phyloP scores from a whole-genome alignment of 805 yeast genomes.

The Lachancea kluyveri region DNA sequence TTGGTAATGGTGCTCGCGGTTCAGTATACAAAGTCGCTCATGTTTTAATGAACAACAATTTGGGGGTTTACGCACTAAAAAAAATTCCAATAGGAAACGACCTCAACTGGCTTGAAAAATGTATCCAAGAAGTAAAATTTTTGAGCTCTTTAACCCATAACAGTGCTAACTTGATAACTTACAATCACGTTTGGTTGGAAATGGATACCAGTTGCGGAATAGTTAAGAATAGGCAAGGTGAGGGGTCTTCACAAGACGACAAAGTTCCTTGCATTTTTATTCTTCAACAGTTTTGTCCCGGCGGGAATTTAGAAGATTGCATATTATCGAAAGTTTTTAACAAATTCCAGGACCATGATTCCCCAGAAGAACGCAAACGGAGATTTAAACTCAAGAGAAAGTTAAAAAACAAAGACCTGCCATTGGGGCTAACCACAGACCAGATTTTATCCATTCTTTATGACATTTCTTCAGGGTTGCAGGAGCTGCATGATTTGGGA shows the following conservation, averaged over 20 bases:
- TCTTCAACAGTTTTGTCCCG: conserved; percentile 80
- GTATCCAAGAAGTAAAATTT: conserved; percentile 71
- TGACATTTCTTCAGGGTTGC: conserved; percentile 66
- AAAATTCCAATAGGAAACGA: conserved; percentile 80
- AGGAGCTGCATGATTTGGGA: conserved; percentile 64
- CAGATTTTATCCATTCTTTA: conserved; percentile 65
- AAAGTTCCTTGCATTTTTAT: conserved; percentile 68
- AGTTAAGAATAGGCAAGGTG: conserved; percentile 15
- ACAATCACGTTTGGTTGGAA: conserved; percentile 91
- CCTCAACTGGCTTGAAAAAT: conserved; percentile 58
- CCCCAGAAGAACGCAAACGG: conserved; percentile 35
- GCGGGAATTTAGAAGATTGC: conserved; percentile 78
- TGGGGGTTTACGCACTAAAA: conserved; percentile 81
- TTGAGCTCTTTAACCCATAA: conserved; percentile 44
- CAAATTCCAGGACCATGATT: conserved; percentile 31
- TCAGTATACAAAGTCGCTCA: conserved; percentile 82
- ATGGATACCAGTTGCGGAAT: conserved; percentile 43
- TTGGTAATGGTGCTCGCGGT: conserved; percentile 85
- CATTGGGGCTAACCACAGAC: conserved; percentile 39
- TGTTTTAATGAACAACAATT: conserved; percentile 53
- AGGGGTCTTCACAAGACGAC: conserved; percentile 9
- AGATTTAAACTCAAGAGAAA: conserved; percentile 24
- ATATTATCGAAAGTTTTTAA: conserved; percentile 32
- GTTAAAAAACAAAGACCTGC: conserved; percentile 2
- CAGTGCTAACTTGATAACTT: conserved; percentile 62